A percentile compares a stretch with the other conserved stretches of the same genome.
These are phyloP conservation scores for Colletotrichum coccodes DNA, from an alignment of 2,329 filamentous ascomycete species.

Conservation along the genomic window DNA sequence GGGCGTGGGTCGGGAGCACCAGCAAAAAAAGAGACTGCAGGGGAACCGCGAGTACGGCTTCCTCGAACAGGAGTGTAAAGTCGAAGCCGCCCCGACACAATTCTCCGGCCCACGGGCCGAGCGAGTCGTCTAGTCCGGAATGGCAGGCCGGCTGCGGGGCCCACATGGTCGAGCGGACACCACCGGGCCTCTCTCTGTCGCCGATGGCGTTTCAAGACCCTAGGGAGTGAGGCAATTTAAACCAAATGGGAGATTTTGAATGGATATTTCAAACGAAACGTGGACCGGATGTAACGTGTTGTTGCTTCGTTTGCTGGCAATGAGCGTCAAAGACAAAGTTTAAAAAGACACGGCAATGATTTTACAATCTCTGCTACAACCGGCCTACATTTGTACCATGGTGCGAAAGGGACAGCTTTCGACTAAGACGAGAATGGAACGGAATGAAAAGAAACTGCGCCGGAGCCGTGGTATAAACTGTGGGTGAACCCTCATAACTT, in stretches of 20 bases:
- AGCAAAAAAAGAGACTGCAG: conserved; percentile 23
- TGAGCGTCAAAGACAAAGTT: neutral
- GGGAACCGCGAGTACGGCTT: conserved; percentile 37
- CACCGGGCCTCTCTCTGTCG: neutral
- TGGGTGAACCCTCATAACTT: neutral
- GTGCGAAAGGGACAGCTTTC: neutral
- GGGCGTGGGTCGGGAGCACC: conserved; percentile 4
- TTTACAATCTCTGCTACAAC: neutral
- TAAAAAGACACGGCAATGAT: neutral
- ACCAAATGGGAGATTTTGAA: neutral
- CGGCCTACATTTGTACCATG: neutral
- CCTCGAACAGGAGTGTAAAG: conserved; percentile 42
- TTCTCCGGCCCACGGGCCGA: conserved; percentile 31
- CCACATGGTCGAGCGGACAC: conserved; percentile 17
- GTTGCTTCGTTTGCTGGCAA: neutral
- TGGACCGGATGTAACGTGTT: conserved; percentile 9
- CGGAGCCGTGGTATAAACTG: neutral
- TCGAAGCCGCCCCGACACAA: conserved; percentile 41
- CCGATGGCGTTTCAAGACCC: conserved; percentile 17
- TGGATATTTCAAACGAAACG: conserved; percentile 28
- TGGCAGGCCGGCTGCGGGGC: conserved; percentile 18
- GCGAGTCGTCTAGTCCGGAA: conserved; percentile 22
- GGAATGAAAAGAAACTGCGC: neutral
- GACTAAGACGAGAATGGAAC: neutral
- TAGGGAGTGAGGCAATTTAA: conserved; percentile 5